These are phyloP conservation scores for Dichomitus squalens DNA, from an alignment of 1,284 basidiomycete species.

Conservation along the genomic window DNA sequence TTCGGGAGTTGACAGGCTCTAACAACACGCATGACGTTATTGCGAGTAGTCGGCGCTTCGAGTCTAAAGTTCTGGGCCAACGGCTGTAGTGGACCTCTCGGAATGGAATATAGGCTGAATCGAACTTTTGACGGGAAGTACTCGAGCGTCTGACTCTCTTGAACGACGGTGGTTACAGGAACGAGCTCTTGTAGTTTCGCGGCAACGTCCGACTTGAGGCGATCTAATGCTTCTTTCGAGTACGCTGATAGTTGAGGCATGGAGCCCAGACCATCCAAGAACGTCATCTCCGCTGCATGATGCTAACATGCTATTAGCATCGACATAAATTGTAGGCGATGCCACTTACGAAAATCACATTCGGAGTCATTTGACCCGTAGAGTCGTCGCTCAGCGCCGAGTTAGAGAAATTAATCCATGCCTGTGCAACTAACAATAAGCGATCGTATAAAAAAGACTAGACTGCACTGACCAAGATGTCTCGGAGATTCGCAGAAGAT, in stretches of 20 bases:
- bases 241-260: constrained; percentile 69
- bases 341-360: constrained; percentile 74
- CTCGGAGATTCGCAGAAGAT: constrained; percentile 80
- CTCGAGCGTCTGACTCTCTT: constrained; percentile 29
- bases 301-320: constrained; percentile 49
- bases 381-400: constrained; percentile 45
- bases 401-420: constrained; percentile 93
- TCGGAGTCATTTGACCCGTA: constrained; percentile 41
- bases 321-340: not conserved
- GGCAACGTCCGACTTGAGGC: constrained; percentile 53
- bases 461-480: constrained; percentile 74
- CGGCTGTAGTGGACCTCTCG: constrained; percentile 53
- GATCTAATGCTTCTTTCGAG: constrained; percentile 49
- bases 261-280: constrained; percentile 83
- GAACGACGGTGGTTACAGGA: constrained; percentile 39
- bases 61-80: constrained; percentile 72
- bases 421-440: constrained; percentile 46
- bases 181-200: constrained; percentile 53
- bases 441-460: not conserved
- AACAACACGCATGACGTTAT: constrained; percentile 89
- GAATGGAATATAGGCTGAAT: constrained; percentile 79
- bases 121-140: constrained; percentile 49
- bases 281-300: constrained; percentile 86
- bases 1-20: constrained; percentile 91
- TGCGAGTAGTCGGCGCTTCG: constrained; percentile 84